Percentiles rank a stretch among this genome's conserved stretches.
Conservation (phyloP, 2,329 filamentous ascomycete genomes). For the Fusarium staphyleae region DNA sequence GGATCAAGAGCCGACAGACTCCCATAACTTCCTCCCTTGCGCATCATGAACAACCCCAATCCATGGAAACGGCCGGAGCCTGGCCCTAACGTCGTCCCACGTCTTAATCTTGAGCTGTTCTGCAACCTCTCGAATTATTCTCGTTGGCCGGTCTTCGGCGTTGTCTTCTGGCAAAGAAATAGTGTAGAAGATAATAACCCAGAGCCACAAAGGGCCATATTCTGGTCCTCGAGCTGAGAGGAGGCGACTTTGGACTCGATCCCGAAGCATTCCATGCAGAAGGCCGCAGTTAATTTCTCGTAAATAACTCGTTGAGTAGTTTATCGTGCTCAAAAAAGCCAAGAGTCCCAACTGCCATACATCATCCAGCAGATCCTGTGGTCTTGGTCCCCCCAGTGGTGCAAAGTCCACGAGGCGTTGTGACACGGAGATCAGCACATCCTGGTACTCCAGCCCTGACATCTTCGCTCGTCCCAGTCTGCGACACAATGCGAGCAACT, state of each 20-base stretch:
- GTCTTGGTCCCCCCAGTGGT: slow-evolving; percentile 7
- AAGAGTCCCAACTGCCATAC: slow-evolving; percentile 20
- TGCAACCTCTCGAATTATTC: not conserved
- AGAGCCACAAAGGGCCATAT: slow-evolving; percentile 18
- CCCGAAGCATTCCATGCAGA: slow-evolving; percentile 14
- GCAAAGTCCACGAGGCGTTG: slow-evolving; percentile 23
- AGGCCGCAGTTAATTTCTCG: slow-evolving; percentile 3
- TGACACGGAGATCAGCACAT: slow-evolving; percentile 26
- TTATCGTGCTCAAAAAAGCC: slow-evolving; percentile 21
- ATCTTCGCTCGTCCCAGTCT: slow-evolving; percentile 12
- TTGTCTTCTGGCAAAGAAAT: slow-evolving; percentile 5
- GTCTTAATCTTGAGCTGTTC: not conserved
- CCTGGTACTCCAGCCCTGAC: slow-evolving; percentile 19
- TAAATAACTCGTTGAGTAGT: slow-evolving; percentile 11
- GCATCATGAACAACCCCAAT: slow-evolving; percentile 21
- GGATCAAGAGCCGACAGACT: not conserved
- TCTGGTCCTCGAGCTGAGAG: slow-evolving; percentile 5
- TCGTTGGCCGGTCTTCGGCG: not conserved
- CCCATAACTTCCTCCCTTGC: slow-evolving; percentile 20
- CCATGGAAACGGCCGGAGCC: slow-evolving; percentile 24
- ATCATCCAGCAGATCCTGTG: slow-evolving; percentile 17
- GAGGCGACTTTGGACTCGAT: not conserved
- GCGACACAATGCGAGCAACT: slow-evolving; percentile 17
- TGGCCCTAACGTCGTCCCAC: slow-evolving; percentile 17
- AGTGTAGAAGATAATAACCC: slow-evolving; percentile 24